These are phyloP conservation scores for Mimosa pudica DNA, from an alignment of 306 rosid species.

Conservation along the genomic window DNA sequence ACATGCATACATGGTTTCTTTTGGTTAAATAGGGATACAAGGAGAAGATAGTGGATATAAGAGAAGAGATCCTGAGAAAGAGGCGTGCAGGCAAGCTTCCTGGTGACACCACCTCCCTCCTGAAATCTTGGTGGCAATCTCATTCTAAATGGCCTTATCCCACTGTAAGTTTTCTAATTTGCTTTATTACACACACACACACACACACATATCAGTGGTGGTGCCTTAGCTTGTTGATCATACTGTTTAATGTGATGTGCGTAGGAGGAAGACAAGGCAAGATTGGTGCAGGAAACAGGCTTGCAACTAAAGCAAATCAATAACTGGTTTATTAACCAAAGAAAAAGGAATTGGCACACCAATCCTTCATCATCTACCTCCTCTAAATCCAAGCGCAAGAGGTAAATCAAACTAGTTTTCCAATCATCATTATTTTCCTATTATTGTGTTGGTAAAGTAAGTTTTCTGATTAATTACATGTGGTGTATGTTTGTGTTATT, in stretches of 20 bases:
- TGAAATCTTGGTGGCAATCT: slow-evolving; percentile 97
- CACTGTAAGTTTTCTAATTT: slow-evolving; percentile 51
- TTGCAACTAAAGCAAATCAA: slow-evolving; percentile 74
- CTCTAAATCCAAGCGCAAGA: slow-evolving; percentile 85
- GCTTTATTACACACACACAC: too few relatives aligned
- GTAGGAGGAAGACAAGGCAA: slow-evolving; percentile 92
- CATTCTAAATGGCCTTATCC: slow-evolving; percentile 99
- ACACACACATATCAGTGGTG: too few relatives aligned
- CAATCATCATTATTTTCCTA: not conserved
- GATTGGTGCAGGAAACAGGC: slow-evolving; percentile 93
- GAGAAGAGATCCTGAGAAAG: slow-evolving; percentile 91
- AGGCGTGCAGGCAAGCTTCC: slow-evolving; percentile 98
- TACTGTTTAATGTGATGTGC: too few relatives aligned
- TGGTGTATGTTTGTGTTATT: not conserved
- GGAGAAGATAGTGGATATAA: slow-evolving; percentile 85
- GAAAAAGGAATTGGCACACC: slow-evolving; percentile 89
- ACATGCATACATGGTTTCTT: not conserved
- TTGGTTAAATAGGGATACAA: slow-evolving; percentile 71
- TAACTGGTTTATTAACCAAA: slow-evolving; percentile 56
- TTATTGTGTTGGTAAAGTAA: not conserved
- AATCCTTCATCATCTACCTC: slow-evolving; percentile 64
- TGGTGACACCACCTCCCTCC: slow-evolving; percentile 90
- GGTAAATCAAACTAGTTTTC: slow-evolving; percentile 37
- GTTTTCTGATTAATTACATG: slow-evolving; percentile 1
- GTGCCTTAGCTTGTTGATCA: too few relatives aligned